phyloP scores from a whole-genome alignment of 2,329 filamentous ascomycete species.

The Endoconidiophora polonica region DNA sequence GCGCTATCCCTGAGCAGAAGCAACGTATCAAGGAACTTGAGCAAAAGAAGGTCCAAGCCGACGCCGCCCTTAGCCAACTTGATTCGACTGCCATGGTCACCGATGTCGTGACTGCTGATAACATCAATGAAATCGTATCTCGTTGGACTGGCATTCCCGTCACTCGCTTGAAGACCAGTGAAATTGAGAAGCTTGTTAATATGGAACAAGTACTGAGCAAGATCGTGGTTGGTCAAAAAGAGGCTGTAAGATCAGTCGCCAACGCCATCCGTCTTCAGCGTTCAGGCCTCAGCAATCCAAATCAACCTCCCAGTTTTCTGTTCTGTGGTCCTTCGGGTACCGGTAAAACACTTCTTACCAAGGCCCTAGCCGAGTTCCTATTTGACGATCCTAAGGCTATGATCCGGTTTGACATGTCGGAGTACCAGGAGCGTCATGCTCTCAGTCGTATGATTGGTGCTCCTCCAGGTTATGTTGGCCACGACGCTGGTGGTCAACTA shows the following conservation, averaged over 20 bases:
- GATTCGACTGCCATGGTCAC: constrained; percentile 62
- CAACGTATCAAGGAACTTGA: constrained; percentile 66
- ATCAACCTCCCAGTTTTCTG: constrained; percentile 92
- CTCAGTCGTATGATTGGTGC: constrained; percentile 96
- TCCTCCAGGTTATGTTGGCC: constrained; percentile 89
- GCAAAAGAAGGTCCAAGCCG: constrained; percentile 59
- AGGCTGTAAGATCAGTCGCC: constrained; percentile 74
- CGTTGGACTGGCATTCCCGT: constrained; percentile 98
- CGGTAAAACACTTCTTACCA: constrained; percentile 92
- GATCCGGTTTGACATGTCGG: constrained; percentile 99
- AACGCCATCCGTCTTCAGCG: constrained; percentile 92
- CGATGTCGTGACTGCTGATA: constrained; percentile 86
- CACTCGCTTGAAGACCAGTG: constrained; percentile 78
- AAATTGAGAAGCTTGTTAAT: constrained; percentile 95
- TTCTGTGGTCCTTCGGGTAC: constrained; percentile 98
- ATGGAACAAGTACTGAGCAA: constrained; percentile 82
- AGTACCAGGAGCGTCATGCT: constrained; percentile 94
- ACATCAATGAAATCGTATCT: constrained; percentile 97
- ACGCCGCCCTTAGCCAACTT: constrained; percentile 46
- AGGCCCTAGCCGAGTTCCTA: constrained; percentile 90
- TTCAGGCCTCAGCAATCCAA: constrained; percentile 86
- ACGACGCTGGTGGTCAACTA: constrained; percentile 88
- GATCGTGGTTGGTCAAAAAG: constrained; percentile 81
- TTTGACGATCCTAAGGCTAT: constrained; percentile 95
- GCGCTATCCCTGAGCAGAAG: constrained; percentile 88